Evolutionary conservation across 306 rosid genomes (phyloP).

Genomic region (Prosopis cineraria): DNA sequence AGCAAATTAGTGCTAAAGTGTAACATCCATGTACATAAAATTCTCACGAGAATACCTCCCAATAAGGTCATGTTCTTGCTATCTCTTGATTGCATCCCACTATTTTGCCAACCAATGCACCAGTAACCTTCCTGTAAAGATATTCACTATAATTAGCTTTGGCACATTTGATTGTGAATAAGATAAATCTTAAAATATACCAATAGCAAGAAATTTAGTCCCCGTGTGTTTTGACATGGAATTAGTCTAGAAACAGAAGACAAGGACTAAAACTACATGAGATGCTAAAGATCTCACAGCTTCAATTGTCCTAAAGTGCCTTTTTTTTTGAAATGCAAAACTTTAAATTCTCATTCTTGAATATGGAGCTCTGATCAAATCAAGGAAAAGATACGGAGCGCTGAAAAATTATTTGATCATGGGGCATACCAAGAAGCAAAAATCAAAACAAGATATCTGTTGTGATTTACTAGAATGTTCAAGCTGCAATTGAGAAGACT

Average conservation of each 20-base stretch:
- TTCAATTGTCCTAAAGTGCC: conserved; percentile 1
- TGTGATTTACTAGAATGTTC: background rate
- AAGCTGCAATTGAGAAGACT: background rate
- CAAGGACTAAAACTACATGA: background rate
- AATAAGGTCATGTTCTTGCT: conserved; percentile 81
- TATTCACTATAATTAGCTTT: conserved; percentile 33
- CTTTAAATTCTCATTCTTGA: background rate
- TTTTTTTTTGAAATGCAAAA: background rate
- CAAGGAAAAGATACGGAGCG: background rate
- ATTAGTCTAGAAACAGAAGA: background rate
- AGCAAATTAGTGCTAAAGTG: conserved; percentile 19
- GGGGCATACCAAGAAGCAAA: conserved; percentile 10
- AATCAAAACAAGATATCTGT: conserved; percentile 5
- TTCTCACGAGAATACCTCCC: conserved; percentile 71
- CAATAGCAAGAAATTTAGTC: conserved; percentile 19
- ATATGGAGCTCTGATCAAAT: background rate
- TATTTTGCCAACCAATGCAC: conserved; percentile 99
- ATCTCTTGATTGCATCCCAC: conserved; percentile 87
- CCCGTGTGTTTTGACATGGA: conserved; percentile 10
- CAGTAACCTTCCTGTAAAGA: conserved; percentile 74
- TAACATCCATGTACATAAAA: conserved; percentile 14
- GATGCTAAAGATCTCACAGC: conserved; percentile 1
- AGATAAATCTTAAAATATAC: conserved; percentile 18
- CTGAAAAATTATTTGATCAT: background rate
- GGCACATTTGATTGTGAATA: conserved; percentile 18